Evolutionary conservation across 306 rosid genomes (phyloP).

Genomic region (Echinosophora koreensis): DNA sequence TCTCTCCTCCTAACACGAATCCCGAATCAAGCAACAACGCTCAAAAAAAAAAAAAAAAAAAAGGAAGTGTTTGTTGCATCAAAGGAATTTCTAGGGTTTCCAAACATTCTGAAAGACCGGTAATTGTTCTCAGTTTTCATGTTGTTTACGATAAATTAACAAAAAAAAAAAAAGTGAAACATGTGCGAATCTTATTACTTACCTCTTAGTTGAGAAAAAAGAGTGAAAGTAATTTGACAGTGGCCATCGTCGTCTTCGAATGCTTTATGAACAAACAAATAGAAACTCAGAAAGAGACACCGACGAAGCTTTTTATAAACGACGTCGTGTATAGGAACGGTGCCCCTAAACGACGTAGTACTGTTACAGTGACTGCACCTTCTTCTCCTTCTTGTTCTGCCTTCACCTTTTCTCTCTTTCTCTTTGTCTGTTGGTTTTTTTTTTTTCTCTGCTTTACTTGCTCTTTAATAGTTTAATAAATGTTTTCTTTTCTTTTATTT

Average conservation of each 20-base stretch:
- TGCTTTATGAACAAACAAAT: not conserved
- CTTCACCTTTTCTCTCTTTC: not conserved
- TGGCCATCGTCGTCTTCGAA: conserved; percentile 35
- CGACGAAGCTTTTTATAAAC: conserved; percentile 35
- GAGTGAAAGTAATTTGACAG: conserved; percentile 18
- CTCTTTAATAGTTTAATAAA: conserved; percentile 2
- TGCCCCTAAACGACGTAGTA: no score
- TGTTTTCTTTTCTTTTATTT: no score
- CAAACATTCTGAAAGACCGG: not conserved
- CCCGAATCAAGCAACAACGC: not conserved
- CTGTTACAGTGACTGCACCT: conserved; percentile 16
- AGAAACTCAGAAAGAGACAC: conserved; percentile 32
- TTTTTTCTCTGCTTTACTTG: not conserved
- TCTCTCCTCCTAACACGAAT: not conserved
- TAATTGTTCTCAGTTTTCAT: no score
- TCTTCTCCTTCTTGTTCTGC: conserved; percentile 10
- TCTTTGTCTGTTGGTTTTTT: not conserved
- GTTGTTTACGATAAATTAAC: no score
- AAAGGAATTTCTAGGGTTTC: conserved; percentile 49
- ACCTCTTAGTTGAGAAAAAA: not conserved
- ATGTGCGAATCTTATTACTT: conserved; percentile 46
- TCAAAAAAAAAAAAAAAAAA: not conserved
- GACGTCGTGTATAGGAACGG: conserved; percentile 40
- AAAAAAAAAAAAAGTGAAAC: not conserved
- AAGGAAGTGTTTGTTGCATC: not conserved